phyloP scores from a whole-genome alignment of 2,329 filamentous ascomycete species.

The Colletotrichum australisinense region DNA sequence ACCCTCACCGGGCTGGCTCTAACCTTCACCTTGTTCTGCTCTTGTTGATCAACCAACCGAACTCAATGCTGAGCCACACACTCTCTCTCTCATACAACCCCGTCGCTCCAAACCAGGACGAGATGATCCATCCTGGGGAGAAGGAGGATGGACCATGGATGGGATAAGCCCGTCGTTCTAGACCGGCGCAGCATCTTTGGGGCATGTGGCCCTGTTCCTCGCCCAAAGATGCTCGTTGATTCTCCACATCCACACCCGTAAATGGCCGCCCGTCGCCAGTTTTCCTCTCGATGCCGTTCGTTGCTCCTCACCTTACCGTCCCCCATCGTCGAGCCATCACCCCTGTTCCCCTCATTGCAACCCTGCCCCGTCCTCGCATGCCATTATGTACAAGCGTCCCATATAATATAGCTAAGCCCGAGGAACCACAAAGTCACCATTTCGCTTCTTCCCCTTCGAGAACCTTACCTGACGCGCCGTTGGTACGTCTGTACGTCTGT shows the following conservation, averaged over 20 bases:
- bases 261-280: conserved; percentile 34
- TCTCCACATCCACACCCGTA: conserved; percentile 27
- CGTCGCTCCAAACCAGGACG: conserved; percentile 6
- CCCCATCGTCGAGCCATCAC: conserved; percentile 11
- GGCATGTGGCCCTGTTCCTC: conserved; percentile 29
- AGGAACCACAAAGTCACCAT: conserved; percentile 29
- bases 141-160: neutral
- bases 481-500: conserved; percentile 6
- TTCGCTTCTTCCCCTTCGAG: conserved; percentile 33
- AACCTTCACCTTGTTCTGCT: neutral
- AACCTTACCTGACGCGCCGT: conserved; percentile 18
- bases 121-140: conserved; percentile 14
- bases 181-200: conserved; percentile 19
- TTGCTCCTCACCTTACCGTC: conserved; percentile 28
- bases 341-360: conserved; percentile 34
- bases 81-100: neutral
- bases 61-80: neutral
- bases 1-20: neutral
- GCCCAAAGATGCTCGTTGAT: conserved; percentile 10
- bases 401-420: conserved; percentile 30
- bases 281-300: conserved; percentile 25
- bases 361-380: conserved; percentile 30
- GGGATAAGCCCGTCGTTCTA: conserved; percentile 20
- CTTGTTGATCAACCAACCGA: neutral
- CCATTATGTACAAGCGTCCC: conserved; percentile 34